Evolutionary conservation across 106 monocot species (phyloP).

Genomic region (Dendrobium huoshanense): DNA sequence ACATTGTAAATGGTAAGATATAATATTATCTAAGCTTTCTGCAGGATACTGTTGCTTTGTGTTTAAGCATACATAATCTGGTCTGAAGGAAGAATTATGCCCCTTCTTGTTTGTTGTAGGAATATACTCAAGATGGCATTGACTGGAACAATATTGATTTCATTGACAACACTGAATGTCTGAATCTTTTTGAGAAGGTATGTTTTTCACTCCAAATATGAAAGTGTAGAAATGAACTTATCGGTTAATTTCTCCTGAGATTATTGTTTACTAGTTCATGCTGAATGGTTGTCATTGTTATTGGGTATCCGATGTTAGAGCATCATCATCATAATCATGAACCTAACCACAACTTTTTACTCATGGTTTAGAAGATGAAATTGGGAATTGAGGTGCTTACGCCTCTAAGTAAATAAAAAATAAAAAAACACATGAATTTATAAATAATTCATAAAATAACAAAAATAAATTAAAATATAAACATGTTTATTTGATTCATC

Average conservation of each 20-base stretch:
- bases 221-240: neutral
- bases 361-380: neutral
- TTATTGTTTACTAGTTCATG: neutral
- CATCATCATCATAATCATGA: neutral
- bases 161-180: constrained; percentile 64
- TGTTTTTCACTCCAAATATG: neutral
- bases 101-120: constrained; percentile 33
- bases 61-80: neutral
- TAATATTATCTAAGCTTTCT: no score
- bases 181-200: constrained; percentile 92
- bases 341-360: neutral
- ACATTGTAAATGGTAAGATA: no score
- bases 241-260: neutral
- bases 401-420: no score
- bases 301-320: neutral
- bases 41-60: neutral
- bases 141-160: constrained; percentile 70
- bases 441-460: no score
- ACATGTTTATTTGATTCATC: no score
- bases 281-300: neutral
- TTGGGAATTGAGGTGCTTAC: no score
- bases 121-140: constrained; percentile 82
- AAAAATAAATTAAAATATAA: no score
- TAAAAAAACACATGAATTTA: no score
- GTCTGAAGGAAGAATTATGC: neutral